A percentile compares a stretch with the other conserved stretches of the same genome.
phyloP scores from a whole-genome alignment of 2,329 filamentous ascomycete species.

The Neurospora sp. region DNA sequence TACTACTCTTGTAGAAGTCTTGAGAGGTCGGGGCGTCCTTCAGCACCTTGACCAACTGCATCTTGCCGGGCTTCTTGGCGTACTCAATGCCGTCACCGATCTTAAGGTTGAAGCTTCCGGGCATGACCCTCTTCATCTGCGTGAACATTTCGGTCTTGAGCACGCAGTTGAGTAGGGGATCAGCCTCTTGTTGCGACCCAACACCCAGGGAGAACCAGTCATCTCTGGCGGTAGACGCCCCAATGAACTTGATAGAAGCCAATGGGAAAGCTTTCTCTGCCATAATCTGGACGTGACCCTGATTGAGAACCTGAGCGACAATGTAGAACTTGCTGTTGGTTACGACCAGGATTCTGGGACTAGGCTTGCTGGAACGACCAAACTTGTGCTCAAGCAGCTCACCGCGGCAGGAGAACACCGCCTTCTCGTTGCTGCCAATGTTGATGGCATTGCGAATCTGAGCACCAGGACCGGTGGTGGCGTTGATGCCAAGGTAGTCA shows the following conservation, averaged over 20 bases:
- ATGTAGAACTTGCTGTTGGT: slow-evolving; percentile 84
- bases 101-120: slow-evolving; percentile 71
- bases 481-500: slow-evolving; percentile 86
- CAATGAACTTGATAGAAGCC: slow-evolving; percentile 80
- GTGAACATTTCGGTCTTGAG: slow-evolving; percentile 98
- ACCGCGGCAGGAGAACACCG: slow-evolving; percentile 82
- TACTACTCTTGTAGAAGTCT: slow-evolving; percentile 90
- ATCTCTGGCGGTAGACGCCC: slow-evolving; percentile 71
- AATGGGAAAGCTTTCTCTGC: slow-evolving; percentile 75
- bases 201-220: slow-evolving; percentile 95
- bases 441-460: slow-evolving; percentile 68
- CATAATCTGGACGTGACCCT: slow-evolving; percentile 70
- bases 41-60: slow-evolving; percentile 76
- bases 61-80: slow-evolving; percentile 94
- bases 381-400: slow-evolving; percentile 91
- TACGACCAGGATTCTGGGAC: slow-evolving; percentile 74
- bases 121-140: slow-evolving; percentile 72
- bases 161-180: slow-evolving; percentile 86
- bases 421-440: slow-evolving; percentile 61
- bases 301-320: slow-evolving; percentile 72
- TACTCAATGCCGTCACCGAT: slow-evolving; percentile 84
- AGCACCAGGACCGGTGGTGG: slow-evolving; percentile 67
- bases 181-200: slow-evolving; percentile 82
- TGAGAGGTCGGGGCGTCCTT: slow-evolving; percentile 72
- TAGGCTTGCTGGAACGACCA: slow-evolving; percentile 88